Evolutionary conservation across 305 asterid species (phyloP).

Genomic region (Solanum aculeatissimum): DNA sequence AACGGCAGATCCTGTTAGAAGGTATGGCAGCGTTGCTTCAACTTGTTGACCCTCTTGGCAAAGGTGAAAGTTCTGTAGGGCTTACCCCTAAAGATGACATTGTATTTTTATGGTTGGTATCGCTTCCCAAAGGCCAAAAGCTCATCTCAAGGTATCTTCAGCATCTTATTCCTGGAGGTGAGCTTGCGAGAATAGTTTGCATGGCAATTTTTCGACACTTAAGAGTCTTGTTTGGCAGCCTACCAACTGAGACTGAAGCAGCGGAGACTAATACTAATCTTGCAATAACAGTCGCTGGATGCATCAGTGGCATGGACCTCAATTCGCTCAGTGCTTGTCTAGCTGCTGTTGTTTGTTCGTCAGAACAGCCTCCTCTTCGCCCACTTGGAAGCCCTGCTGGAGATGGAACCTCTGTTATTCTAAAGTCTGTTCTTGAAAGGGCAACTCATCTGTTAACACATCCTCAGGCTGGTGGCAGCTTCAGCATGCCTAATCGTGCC

Average conservation of each 20-base stretch:
- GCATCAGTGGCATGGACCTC: constrained; percentile 68
- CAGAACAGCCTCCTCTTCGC: constrained; percentile 86
- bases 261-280: constrained; percentile 36
- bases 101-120: constrained; percentile 64
- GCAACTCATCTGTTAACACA: constrained; percentile 50
- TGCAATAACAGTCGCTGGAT: constrained; percentile 39
- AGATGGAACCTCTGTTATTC: constrained; percentile 71
- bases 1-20: constrained; percentile 71
- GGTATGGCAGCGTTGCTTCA: constrained; percentile 86
- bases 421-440: constrained; percentile 71
- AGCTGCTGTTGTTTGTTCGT: constrained; percentile 84
- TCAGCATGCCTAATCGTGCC: constrained; percentile 48
- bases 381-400: constrained; percentile 80
- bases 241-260: constrained; percentile 51
- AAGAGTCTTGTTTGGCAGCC: constrained; percentile 66
- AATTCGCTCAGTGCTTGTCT: constrained; percentile 83
- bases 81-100: constrained; percentile 64
- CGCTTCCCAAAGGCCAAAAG: constrained; percentile 79
- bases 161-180: constrained; percentile 70
- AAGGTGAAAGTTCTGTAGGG: constrained; percentile 41
- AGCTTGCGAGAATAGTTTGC: constrained; percentile 77
- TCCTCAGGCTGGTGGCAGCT: constrained; percentile 41
- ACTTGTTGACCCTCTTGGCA: constrained; percentile 81
- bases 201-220: constrained; percentile 83
- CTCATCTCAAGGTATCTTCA: constrained; percentile 68